Evolutionary conservation across 2,329 filamentous ascomycete genomes (phyloP).

Genomic region (Acarospora socialis): DNA sequence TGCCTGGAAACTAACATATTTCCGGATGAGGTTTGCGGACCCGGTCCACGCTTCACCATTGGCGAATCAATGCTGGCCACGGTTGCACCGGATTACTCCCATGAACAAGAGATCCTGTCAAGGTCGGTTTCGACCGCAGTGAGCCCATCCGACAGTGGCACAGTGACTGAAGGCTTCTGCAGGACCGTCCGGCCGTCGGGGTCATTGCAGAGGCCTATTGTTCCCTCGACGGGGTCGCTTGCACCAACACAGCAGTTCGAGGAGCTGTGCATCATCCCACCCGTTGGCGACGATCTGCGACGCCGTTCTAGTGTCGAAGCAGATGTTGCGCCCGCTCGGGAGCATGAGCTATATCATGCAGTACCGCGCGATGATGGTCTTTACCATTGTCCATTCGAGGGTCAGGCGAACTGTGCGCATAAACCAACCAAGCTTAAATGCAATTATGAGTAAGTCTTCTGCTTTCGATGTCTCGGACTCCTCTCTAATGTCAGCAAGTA

Average conservation of each 20-base stretch:
- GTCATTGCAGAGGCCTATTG: constrained; percentile 4
- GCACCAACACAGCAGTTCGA: no score
- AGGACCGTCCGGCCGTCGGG: constrained; percentile 4
- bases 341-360: constrained; percentile 12
- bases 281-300: constrained; percentile 1
- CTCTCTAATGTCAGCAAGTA: constrained; percentile 41
- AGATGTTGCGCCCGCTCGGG: constrained; percentile 9
- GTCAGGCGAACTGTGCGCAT: constrained; percentile 63
- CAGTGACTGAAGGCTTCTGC: background rate
- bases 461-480: constrained; percentile 3
- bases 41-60: constrained; percentile 2
- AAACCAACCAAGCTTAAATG: constrained; percentile 93
- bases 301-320: constrained; percentile 12
- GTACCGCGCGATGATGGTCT: constrained; percentile 49
- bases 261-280: no score
- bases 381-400: constrained; percentile 85
- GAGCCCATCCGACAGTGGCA: background rate
- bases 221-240: constrained; percentile 5
- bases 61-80: constrained; percentile 5
- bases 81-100: background rate
- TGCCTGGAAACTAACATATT: no score
- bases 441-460: constrained; percentile 78
- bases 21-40: constrained; percentile 2
- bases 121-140: background rate
- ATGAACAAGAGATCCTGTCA: background rate